Conservation (phyloP, 768 basidiomycete genomes). For the Tubosaeta brunneosetosa region DNA sequence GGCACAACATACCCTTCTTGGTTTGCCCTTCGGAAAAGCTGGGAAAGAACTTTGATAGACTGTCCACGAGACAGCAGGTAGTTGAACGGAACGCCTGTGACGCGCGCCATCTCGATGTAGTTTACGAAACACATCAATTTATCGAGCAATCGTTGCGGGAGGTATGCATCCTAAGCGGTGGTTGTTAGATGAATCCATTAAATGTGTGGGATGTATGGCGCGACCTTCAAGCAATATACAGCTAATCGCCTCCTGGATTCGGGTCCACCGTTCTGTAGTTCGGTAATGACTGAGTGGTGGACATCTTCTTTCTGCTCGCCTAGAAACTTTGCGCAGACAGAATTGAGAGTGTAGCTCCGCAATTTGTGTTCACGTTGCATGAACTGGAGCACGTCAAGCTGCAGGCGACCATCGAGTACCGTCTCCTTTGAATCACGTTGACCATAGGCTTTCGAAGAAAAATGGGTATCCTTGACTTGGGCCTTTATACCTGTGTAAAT, state of each 20-base stretch:
- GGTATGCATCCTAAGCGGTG: slow-evolving; percentile 80
- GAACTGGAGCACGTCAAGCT: slow-evolving; percentile 93
- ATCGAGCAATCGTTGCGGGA: slow-evolving; percentile 92
- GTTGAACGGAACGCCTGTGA: slow-evolving; percentile 99
- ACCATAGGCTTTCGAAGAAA: slow-evolving; percentile 96
- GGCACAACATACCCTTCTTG: slow-evolving; percentile 90
- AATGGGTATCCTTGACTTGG: slow-evolving; percentile 89
- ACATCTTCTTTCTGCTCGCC: slow-evolving; percentile 99
- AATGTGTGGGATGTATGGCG: neutral
- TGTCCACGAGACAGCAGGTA: slow-evolving; percentile 91
- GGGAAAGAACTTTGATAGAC: slow-evolving; percentile 97
- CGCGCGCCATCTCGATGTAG: slow-evolving; percentile 98
- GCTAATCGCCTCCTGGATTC: slow-evolving; percentile 91
- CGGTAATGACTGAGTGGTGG: slow-evolving; percentile 97
- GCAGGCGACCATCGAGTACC: slow-evolving; percentile 82
- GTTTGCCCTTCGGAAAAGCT: slow-evolving; percentile 89
- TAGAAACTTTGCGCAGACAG: slow-evolving; percentile 95
- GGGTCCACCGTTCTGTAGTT: slow-evolving; percentile 92
- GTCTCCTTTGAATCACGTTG: slow-evolving; percentile 96
- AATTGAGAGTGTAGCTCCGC: slow-evolving; percentile 94
- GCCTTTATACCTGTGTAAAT: slow-evolving; percentile 57
- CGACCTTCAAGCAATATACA: slow-evolving; percentile 95
- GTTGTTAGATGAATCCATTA: slow-evolving; percentile 1
- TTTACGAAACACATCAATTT: slow-evolving; percentile 99
- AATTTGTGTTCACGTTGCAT: slow-evolving; percentile 99